A percentile compares a stretch with the other conserved stretches of the same genome.
These are phyloP conservation scores for Strigomonas culicis DNA, from an alignment of 208 protist species.

Conservation along the genomic window DNA sequence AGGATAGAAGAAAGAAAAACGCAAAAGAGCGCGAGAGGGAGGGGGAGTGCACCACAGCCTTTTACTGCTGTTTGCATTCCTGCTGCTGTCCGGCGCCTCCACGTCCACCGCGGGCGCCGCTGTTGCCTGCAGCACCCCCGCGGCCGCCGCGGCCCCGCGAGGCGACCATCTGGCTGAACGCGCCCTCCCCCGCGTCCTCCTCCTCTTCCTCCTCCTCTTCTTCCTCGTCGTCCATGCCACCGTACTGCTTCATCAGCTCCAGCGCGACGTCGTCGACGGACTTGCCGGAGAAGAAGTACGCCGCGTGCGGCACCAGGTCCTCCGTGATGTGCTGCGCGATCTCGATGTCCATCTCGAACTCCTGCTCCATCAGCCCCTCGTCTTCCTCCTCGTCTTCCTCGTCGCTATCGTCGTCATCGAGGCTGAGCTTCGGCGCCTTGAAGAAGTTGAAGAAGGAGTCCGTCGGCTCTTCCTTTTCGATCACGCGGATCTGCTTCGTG, in stretches of 20 bases:
- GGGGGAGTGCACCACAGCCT: background rate
- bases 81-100: conserved; percentile 21
- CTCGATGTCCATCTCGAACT: conserved; percentile 80
- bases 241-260: conserved; percentile 28
- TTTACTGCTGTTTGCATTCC: conserved; percentile 81
- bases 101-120: conserved; percentile 1
- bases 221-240: conserved; percentile 30
- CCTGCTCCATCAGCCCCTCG: conserved; percentile 52
- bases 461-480: conserved; percentile 77
- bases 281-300: conserved; percentile 89
- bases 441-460: conserved; percentile 95
- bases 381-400: conserved; percentile 58
- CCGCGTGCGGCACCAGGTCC: conserved; percentile 78
- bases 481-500: conserved; percentile 72
- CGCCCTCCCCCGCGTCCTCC: conserved; percentile 29
- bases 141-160: conserved; percentile 13
- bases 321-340: conserved; percentile 70
- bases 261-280: conserved; percentile 56
- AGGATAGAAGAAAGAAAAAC: conserved; percentile 6
- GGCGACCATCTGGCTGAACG: conserved; percentile 23
- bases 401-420: conserved; percentile 21
- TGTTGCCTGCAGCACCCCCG: conserved; percentile 11
- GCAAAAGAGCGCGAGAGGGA: background rate
- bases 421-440: conserved; percentile 43
- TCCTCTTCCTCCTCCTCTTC: conserved; percentile 60